Evolutionary conservation across 1,139 yeast species (phyloP).

Genomic region (Protomyces macrosporus): DNA sequence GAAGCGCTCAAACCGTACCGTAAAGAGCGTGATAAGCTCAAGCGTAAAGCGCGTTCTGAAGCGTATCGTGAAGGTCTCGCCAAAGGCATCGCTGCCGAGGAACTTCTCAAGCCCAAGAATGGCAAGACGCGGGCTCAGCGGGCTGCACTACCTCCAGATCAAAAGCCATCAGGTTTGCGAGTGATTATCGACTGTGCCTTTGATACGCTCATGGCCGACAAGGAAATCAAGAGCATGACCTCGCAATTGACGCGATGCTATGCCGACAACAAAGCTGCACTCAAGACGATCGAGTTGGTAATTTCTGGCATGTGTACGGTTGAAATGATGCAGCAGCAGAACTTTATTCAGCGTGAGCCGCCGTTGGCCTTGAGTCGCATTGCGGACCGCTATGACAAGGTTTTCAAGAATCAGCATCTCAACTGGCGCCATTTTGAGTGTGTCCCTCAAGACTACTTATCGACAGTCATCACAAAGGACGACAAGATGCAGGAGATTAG

Average conservation of each 20-base stretch:
- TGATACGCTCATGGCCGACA: slow-evolving; percentile 79
- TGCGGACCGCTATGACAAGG: slow-evolving; percentile 60
- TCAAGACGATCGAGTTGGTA: slow-evolving; percentile 54
- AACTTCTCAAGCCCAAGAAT: slow-evolving; percentile 1
- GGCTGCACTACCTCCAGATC: neutral
- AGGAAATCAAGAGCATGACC: slow-evolving; percentile 68
- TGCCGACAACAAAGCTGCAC: slow-evolving; percentile 64
- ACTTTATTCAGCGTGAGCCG: neutral
- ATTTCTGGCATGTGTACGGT: slow-evolving; percentile 46
- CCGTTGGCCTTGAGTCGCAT: slow-evolving; percentile 39
- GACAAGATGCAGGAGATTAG: neutral
- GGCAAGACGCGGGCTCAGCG: neutral
- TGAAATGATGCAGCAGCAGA: neutral
- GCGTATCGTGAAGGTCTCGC: slow-evolving; percentile 8
- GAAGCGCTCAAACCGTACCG: slow-evolving; percentile 15
- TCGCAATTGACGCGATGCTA: slow-evolving; percentile 79
- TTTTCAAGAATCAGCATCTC: slow-evolving; percentile 51
- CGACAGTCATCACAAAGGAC: slow-evolving; percentile 37
- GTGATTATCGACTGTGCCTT: slow-evolving; percentile 81
- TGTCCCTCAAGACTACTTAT: slow-evolving; percentile 45
- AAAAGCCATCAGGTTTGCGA: slow-evolving; percentile 35
- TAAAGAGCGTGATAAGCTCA: slow-evolving; percentile 37
- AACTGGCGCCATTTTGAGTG: slow-evolving; percentile 65
- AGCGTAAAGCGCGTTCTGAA: slow-evolving; percentile 40
- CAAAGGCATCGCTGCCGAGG: neutral